These are phyloP conservation scores for Ogataea polymorpha DNA, from an alignment of 805 yeast species.

Conservation along the genomic window DNA sequence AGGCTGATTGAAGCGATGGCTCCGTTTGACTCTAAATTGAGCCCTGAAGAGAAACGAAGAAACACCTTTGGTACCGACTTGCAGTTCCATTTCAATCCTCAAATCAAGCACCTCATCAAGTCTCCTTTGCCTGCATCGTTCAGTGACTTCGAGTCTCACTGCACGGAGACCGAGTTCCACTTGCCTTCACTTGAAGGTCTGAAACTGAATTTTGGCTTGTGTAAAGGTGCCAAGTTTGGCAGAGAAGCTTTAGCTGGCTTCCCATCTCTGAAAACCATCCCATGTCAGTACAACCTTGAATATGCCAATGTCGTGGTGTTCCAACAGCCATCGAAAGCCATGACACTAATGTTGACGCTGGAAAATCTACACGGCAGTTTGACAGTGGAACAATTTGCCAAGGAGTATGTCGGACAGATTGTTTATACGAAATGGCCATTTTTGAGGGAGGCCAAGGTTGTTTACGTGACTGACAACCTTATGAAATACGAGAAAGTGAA, in stretches of 20 bases:
- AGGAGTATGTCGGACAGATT: conserved; percentile 54
- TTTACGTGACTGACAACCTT: conserved; percentile 55
- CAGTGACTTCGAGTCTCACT: conserved; percentile 74
- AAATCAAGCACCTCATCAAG: conserved; percentile 59
- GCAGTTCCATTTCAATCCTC: conserved; percentile 72
- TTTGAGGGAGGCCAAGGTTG: conserved; percentile 72
- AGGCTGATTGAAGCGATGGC: conserved; percentile 70
- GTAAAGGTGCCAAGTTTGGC: conserved; percentile 67
- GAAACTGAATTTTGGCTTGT: conserved; percentile 51
- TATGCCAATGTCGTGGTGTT: conserved; percentile 71
- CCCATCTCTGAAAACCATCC: conserved; percentile 75
- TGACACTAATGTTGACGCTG: conserved; percentile 69
- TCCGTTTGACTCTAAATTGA: conserved; percentile 58
- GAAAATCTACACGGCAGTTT: conserved; percentile 53
- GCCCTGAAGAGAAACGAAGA: conserved; percentile 68
- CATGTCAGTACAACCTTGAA: conserved; percentile 52
- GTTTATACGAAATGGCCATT: conserved; percentile 91
- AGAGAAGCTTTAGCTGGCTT: conserved; percentile 79
- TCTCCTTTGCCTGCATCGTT: conserved; percentile 79
- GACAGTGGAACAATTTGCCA: conserved; percentile 62
- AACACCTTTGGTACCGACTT: conserved; percentile 73
- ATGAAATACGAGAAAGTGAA: conserved; percentile 44
- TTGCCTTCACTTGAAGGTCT: conserved; percentile 46
- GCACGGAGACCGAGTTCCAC: conserved; percentile 58
- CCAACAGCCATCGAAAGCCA: conserved; percentile 80